Evolutionary conservation across 345 rosid species (phyloP).

Genomic region (Brassica incana): DNA sequence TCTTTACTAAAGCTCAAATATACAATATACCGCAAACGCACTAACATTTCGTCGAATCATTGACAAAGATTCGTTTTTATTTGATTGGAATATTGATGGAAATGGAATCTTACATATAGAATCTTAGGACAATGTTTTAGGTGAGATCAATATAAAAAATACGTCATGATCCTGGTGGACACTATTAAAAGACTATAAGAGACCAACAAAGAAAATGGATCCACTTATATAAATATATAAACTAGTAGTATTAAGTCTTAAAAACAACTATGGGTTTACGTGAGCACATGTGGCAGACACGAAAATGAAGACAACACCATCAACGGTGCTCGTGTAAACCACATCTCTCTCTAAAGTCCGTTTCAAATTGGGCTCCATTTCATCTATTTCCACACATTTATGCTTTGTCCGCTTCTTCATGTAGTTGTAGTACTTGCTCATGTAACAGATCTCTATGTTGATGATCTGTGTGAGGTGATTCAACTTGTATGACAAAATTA

Average conservation of each 20-base stretch:
- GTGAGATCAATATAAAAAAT: slow-evolving; percentile 41
- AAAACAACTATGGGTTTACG: slow-evolving; percentile 29
- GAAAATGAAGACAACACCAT: slow-evolving; percentile 39
- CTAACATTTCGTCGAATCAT: slow-evolving; percentile 33
- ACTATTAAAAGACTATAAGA: slow-evolving; percentile 18
- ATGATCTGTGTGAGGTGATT: neutral
- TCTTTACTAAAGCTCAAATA: too few relatives aligned
- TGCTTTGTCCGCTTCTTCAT: slow-evolving; percentile 9
- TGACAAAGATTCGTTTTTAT: slow-evolving; percentile 21
- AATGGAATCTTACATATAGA: slow-evolving; percentile 43
- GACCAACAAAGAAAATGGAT: slow-evolving; percentile 29
- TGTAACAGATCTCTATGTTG: neutral
- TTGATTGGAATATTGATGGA: slow-evolving; percentile 24
- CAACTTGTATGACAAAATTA: neutral
- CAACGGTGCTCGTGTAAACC: slow-evolving; percentile 34
- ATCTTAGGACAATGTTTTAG: slow-evolving; percentile 42
- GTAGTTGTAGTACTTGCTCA: neutral
- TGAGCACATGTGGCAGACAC: slow-evolving; percentile 46
- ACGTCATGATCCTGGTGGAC: slow-evolving; percentile 39
- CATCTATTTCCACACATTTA: slow-evolving; percentile 19
- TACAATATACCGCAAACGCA: slow-evolving; percentile 11
- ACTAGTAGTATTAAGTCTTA: neutral
- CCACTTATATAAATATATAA: slow-evolving; percentile 1
- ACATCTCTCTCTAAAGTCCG: slow-evolving; percentile 30
- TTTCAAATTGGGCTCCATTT: slow-evolving; percentile 36